Conservation (phyloP, 805 yeast genomes). For the Clavispora santaluciae region DNA sequence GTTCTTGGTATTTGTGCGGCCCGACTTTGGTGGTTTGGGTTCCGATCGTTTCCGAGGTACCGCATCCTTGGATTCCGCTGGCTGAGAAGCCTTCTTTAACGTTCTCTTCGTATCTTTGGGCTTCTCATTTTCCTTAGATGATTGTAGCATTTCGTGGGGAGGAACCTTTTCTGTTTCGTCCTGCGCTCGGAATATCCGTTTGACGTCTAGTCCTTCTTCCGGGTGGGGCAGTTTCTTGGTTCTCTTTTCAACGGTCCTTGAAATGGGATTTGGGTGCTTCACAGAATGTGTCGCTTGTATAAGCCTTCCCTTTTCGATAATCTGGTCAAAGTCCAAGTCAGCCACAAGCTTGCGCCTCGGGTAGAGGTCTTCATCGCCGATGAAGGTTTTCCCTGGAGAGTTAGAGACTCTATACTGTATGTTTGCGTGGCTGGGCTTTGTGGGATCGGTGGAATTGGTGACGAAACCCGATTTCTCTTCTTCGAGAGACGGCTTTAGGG, state of each 20-base stretch:
- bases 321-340: conserved; percentile 24
- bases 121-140: too few relatives aligned
- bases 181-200: neutral
- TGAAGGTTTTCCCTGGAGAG: conserved; percentile 23
- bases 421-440: neutral
- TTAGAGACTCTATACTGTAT: conserved; percentile 21
- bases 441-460: neutral
- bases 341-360: conserved; percentile 28
- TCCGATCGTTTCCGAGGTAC: too few relatives aligned
- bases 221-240: neutral
- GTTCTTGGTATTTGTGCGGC: neutral
- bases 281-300: neutral
- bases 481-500: neutral
- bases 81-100: too few relatives aligned
- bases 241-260: neutral
- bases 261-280: too few relatives aligned
- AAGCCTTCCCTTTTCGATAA: conserved; percentile 16
- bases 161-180: neutral
- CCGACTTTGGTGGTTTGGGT: neutral
- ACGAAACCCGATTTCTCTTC: neutral
- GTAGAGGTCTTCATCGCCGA: conserved; percentile 17
- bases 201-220: neutral
- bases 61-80: too few relatives aligned
- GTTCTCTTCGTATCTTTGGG: too few relatives aligned
- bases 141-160: too few relatives aligned